These are phyloP conservation scores for Daphne laureola DNA, from an alignment of 441 rosid species.

Conservation along the genomic window DNA sequence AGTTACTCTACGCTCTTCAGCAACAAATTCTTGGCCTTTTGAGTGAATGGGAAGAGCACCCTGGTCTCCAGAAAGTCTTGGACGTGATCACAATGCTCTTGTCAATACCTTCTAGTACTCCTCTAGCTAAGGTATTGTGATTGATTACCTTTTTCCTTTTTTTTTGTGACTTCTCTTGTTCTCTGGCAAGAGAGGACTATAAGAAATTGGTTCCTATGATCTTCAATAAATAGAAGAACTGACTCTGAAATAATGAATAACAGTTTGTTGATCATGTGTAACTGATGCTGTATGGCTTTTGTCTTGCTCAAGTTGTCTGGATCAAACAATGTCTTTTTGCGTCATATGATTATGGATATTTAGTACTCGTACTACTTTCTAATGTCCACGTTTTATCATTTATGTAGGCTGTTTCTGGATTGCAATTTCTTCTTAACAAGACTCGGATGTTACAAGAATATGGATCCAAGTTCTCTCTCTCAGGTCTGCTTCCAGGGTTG, in stretches of 20 bases:
- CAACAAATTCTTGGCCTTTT: conserved; percentile 34
- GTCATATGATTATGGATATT: no score
- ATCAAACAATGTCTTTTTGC: no score
- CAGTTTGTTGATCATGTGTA: no score
- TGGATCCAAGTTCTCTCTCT: conserved; percentile 62
- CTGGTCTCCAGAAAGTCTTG: conserved; percentile 68
- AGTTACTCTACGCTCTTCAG: conserved; percentile 46
- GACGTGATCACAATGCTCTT: conserved; percentile 69
- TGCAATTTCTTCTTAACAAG: conserved; percentile 74
- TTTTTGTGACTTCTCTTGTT: no score
- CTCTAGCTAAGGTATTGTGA: conserved; percentile 76
- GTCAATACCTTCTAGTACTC: conserved; percentile 67
- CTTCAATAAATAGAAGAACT: no score
- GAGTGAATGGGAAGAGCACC: conserved; percentile 75
- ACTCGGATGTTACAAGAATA: conserved; percentile 46
- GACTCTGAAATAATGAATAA: no score
- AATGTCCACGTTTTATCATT: conserved; percentile 18
- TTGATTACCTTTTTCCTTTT: conserved; percentile 10
- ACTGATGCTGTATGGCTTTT: no score
- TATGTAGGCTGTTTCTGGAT: conserved; percentile 73
- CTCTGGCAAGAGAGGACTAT: background rate
- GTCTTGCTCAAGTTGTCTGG: no score
- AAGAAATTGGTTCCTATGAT: no score
- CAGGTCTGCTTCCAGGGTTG: conserved; percentile 41
- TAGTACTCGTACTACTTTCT: background rate